Evolutionary conservation across 768 basidiomycete genomes (phyloP), one percentile per base, ranked within the genome.

Genomic region (Calocybe gangraenosa): DNA sequence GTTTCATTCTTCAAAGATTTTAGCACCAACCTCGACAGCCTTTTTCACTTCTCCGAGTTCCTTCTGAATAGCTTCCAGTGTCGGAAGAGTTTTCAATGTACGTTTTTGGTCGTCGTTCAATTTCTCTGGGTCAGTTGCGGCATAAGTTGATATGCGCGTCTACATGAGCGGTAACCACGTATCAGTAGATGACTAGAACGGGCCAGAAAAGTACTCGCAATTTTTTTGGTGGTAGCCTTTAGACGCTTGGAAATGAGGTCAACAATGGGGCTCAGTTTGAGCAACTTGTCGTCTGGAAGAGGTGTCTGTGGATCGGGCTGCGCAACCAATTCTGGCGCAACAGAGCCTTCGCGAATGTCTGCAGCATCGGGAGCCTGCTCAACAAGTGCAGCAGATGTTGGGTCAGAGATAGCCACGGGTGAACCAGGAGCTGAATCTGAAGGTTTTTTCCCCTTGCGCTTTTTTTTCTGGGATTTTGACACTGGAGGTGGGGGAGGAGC

Each of bases 51-150:
- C 92, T 19, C 78, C 81, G 11, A 95, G 66, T 56, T 94, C 92
- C 57, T 88, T 90, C 53, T 82, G 76, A 32, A 82, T 71, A 8
- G 82, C 87, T 57, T 94, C 91, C 17, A 94, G 70, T 5, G 74
- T 70, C 8, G 92, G 78, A 35, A 95, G 78, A 14, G 78, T 82
- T 52, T 79, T 85, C 42, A 93, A 56, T 2, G 76, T 71, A 25
- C 82, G 79, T 52, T 76, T 85, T 67, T 96, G 92, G 64, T 95
- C 93, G 33, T 92, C 88, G 51, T 95, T 90, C 43, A 94, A 76
- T 57, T 85, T 84, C 44, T 82, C 81, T 2, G 74, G 62, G 20
- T 82, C 80, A 15, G 76, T 83, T 2, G 79, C 56, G 22, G 84
- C 77, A 61, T 95, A 93, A 9, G 70, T 65, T 37, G 81, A 70